phyloP scores from a whole-genome alignment of 768 basidiomycete genomes.

The Trametes elegans region DNA sequence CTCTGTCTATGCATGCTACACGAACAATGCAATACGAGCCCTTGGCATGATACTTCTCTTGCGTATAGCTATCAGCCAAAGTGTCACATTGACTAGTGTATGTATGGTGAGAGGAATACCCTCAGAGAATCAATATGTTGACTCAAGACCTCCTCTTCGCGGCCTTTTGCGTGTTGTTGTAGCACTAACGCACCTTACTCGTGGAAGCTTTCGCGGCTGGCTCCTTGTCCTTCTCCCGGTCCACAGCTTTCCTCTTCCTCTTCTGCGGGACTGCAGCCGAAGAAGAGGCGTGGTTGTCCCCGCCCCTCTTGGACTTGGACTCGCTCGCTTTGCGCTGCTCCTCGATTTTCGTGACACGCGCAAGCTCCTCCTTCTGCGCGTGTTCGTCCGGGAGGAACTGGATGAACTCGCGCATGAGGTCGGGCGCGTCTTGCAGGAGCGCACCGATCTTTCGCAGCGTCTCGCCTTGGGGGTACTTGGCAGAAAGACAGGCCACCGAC shows the following conservation, averaged over 20 bases:
- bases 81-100: too few species aligned
- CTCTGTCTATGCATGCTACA: too few species aligned
- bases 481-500: constrained; percentile 15
- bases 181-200: constrained; percentile 30
- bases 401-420: constrained; percentile 69
- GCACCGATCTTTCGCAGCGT: constrained; percentile 65
- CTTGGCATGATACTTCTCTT: too few species aligned
- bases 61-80: too few species aligned
- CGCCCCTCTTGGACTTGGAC: constrained; percentile 35
- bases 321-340: constrained; percentile 26
- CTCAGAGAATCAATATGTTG: too few species aligned
- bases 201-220: constrained; percentile 20
- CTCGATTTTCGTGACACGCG: constrained; percentile 24
- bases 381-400: constrained; percentile 63
- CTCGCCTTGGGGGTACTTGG: constrained; percentile 46
- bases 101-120: too few species aligned
- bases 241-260: constrained; percentile 62
- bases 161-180: too few species aligned
- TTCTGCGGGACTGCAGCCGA: constrained; percentile 55
- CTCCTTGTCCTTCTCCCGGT: constrained; percentile 39
- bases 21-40: too few species aligned
- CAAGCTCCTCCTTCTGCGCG: constrained; percentile 23
- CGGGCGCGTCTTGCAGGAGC: constrained; percentile 74
- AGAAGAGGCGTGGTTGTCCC: constrained; percentile 36
- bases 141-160: too few species aligned